A percentile compares a stretch with the other conserved stretches of the same genome.
Conservation (phyloP, 345 rosid species). For the Sisymbrium altissimum region DNA sequence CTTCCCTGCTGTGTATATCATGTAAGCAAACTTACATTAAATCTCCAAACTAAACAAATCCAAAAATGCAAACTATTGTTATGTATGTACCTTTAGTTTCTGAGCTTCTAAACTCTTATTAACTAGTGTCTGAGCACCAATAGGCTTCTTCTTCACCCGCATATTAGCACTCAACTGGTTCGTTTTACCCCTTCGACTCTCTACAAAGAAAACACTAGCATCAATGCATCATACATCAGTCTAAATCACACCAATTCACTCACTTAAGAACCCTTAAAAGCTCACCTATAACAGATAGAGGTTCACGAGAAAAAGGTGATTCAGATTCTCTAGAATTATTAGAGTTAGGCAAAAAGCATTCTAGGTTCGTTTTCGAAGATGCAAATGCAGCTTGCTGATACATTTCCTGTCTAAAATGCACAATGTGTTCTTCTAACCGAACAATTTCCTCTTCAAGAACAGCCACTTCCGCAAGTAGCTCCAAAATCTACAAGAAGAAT, state of each 20-base stretch:
- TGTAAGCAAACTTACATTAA: not conserved
- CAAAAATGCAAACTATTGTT: not conserved
- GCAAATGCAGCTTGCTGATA: conserved; percentile 69
- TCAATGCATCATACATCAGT: not conserved
- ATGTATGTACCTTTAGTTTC: conserved; percentile 40
- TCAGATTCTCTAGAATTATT: conserved; percentile 30
- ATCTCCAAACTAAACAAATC: too few relatives aligned
- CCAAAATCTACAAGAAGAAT: conserved; percentile 51
- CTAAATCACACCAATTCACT: not conserved
- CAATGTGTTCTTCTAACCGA: conserved; percentile 78
- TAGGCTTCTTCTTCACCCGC: conserved; percentile 32
- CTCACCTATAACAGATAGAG: conserved; percentile 41
- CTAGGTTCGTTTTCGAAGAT: conserved; percentile 35
- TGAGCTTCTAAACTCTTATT: conserved; percentile 47
- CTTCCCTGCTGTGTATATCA: conserved; percentile 40
- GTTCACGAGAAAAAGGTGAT: conserved; percentile 22
- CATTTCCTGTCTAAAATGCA: conserved; percentile 63
- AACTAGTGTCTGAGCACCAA: conserved; percentile 31
- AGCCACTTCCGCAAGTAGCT: conserved; percentile 95
- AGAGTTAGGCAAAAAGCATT: conserved; percentile 26
- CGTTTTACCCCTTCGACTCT: conserved; percentile 40
- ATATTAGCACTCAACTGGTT: conserved; percentile 36
- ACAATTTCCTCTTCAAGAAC: conserved; percentile 87
- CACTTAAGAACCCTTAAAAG: not conserved
- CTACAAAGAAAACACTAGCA: conserved; percentile 22